Percentiles rank a stretch among this genome's conserved stretches.
Evolutionary conservation across 495 filamentous ascomycete species (phyloP).

Genomic region (Daldinia concentrica): DNA sequence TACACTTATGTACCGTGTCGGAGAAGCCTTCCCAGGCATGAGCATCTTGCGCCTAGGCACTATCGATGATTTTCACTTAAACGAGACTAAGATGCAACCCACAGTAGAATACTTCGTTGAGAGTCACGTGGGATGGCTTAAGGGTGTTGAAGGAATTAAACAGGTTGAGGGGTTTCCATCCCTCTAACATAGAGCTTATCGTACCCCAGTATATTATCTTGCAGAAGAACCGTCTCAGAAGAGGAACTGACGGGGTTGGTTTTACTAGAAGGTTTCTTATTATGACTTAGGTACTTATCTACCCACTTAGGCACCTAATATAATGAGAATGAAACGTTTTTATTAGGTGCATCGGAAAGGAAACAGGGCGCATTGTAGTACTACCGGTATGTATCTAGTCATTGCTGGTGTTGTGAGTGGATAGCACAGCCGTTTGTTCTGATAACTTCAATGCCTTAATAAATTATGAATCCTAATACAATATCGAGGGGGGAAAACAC

Average conservation of each 20-base stretch:
- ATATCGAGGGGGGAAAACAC: neutral
- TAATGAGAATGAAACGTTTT: no score
- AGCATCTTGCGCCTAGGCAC: slow-evolving; percentile 63
- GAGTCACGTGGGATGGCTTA: slow-evolving; percentile 56
- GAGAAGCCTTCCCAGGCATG: slow-evolving; percentile 47
- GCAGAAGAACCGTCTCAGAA: neutral
- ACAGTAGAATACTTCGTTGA: slow-evolving; percentile 55
- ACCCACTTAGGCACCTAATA: no score
- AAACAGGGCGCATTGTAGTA: no score
- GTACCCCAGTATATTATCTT: neutral
- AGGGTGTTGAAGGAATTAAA: slow-evolving; percentile 48
- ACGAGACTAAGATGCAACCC: slow-evolving; percentile 62
- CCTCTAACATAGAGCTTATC: neutral
- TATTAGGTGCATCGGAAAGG: no score
- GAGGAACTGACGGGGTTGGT: neutral
- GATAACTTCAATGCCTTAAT: no score
- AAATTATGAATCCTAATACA: no score
- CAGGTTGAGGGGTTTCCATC: slow-evolving; percentile 22
- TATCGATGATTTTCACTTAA: slow-evolving; percentile 63
- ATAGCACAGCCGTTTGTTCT: no score
- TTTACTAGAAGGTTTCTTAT: no score
- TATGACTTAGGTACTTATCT: no score
- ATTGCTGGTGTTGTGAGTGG: no score
- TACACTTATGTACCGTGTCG: slow-evolving; percentile 62
- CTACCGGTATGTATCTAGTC: no score